Percentiles rank a stretch among this genome's conserved stretches.
phyloP scores from a whole-genome alignment of 73 alveolate species.

The Stentor coeruleus region DNA sequence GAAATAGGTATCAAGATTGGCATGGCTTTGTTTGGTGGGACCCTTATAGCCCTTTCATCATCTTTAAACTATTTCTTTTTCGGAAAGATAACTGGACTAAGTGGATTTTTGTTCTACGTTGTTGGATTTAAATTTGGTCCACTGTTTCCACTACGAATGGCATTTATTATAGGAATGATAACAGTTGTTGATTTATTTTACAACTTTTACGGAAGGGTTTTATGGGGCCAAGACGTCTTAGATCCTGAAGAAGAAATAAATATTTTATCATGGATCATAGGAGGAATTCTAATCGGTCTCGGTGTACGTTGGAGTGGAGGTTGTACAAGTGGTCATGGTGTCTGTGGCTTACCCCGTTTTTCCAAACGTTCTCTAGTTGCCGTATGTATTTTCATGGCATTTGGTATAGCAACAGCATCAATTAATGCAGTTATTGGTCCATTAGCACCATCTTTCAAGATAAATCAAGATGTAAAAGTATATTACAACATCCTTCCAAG shows the following conservation, averaged over 20 bases:
- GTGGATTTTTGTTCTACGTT: conserved; percentile 59
- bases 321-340: conserved; percentile 98
- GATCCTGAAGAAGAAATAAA: conserved; percentile 45
- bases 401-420: conserved; percentile 63
- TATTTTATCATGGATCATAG: conserved; percentile 59
- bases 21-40: conserved; percentile 66
- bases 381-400: conserved; percentile 60
- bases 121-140: conserved; percentile 39
- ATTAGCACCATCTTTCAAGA: background rate
- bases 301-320: conserved; percentile 97
- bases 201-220: conserved; percentile 34
- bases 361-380: conserved; percentile 75
- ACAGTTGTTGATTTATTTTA: background rate
- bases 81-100: conserved; percentile 80
- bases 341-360: conserved; percentile 96
- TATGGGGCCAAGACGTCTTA: conserved; percentile 37
- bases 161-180: conserved; percentile 38
- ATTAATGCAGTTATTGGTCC: conserved; percentile 31
- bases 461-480: background rate
- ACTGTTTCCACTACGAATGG: conserved; percentile 43
- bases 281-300: conserved; percentile 91
- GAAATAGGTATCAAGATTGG: background rate
- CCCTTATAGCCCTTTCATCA: conserved; percentile 62
- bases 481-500: background rate
- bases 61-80: conserved; percentile 51